Evolutionary conservation across 257 asterid genomes (phyloP), one percentile per base, ranked within the genome.

Genomic region (Nicotiana tabacum): DNA sequence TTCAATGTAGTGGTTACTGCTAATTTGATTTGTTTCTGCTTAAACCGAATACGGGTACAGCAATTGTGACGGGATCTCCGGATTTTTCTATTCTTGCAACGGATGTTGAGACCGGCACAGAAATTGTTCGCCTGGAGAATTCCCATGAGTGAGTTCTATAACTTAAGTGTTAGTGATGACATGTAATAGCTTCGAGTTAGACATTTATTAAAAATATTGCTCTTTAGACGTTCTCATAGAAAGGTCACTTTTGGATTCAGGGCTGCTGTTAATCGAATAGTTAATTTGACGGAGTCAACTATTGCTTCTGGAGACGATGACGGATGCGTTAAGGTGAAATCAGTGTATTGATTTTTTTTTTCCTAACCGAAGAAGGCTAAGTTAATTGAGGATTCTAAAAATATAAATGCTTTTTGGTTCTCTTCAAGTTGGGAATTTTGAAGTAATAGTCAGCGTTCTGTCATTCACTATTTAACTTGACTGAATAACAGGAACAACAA

Each of bases 281-380:
- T 95, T 84, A 93, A 87, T 89, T 85, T 93, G 88, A 92, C 97
- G 2, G 97, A 92, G 66, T 90, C 97, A 4, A 95, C 96, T 51
- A 76, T 95, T 86, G 99, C 98, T 33, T 95, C 99, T 15, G 99
- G 98, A 66, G 99, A 94, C 68, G 98, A 95, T 83, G 92, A 88
- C 21, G 98, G 99, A 53, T 94, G 96, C 80, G 85, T 95, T 37
- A 95, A 95, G 99, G 99, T 93, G 82, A 87, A 15, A 83, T 80
- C 65, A 43, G 64, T 79, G 51, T 33, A 18, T 77, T 16, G 48
- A 85, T 17, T 21, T 78, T 18, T 64, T 72, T 72, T 51, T 35
- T 4, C 46, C 65, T 51, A 62, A 15, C 65, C 64, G 29, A 72
- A 27, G 21, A 48, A 48, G 80, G 80, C 8, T 27, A 27, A 74